Base-by-base conservation (phyloP, 2,329 filamentous ascomycete species). In the Penicillium frequentans region DNA sequence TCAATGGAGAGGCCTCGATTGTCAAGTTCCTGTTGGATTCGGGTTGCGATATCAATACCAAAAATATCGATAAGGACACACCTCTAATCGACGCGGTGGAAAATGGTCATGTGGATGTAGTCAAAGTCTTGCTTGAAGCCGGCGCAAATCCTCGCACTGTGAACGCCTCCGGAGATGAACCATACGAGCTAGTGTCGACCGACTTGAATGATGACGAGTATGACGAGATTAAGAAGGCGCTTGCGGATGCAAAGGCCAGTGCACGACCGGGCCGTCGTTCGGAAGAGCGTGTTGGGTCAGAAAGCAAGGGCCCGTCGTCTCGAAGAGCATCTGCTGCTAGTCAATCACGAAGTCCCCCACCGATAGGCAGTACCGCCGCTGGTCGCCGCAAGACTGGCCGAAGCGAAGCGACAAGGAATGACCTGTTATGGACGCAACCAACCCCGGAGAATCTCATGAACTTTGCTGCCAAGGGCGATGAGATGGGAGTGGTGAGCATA, bases 11-110 rank as follows among this genome's bases (percentile, higher is more conserved):
- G 72, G 87, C 88, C 31, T 86, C 95, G 54, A 93, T 98, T 55
- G 95, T 98, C 39, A 87, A 90, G 70, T 89, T 96, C 52, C 79
- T 99, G 39, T 86, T 99, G 60, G 85, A 90, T 9, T 88, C 91
- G 60, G 90, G 91, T 33, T 96, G 93, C 75, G 89, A 90, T 54
- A 83, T 95, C 46, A 90, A 97, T 68, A 93, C 83, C 49, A 87
- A 91, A 67, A 87, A 86, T 56, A 84, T 85, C 56, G 89, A 92
- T 66, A 91, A 91, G 68, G 95, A 99, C 68, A 98, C 95, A 0
- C 95, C 95, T 27, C 82, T 99, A 35, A 88, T 99, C 53, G 95
- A 99, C 78, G 95, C 95, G 5, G 92, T 98, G 27, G 95, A 98
- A 66, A 99, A 99, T 68, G 91, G 91, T 1, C 93, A 99, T 70